Conservation (phyloP, 202 grass and related monocot species). For the Panicum hallii region DNA sequence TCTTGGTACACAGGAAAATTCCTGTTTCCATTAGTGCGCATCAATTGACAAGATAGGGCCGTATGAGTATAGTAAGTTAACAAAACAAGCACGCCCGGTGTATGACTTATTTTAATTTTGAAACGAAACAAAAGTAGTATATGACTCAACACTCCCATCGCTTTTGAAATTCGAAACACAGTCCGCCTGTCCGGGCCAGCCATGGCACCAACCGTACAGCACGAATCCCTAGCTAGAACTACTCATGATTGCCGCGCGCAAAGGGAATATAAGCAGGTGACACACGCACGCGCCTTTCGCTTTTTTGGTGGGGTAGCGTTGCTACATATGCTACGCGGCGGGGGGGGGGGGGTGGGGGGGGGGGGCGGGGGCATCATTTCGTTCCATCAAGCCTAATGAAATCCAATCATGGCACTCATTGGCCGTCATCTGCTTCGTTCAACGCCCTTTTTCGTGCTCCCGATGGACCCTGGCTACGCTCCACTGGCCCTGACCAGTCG, state of each 20-base stretch:
- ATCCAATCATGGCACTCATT: constrained; percentile 29
- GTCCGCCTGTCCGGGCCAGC: background rate
- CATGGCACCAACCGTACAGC: constrained; percentile 23
- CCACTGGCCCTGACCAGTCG: constrained; percentile 10
- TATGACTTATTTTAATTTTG: too few relatives aligned
- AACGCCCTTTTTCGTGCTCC: background rate
- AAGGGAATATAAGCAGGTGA: background rate
- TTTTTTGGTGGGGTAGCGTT: background rate
- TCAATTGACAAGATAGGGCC: too few relatives aligned
- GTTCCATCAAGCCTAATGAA: background rate
- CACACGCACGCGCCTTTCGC: background rate
- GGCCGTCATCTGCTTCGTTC: background rate
- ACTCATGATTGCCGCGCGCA: constrained; percentile 20
- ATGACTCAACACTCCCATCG: too few relatives aligned
- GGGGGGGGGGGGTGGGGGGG: too few relatives aligned
- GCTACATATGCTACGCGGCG: background rate
- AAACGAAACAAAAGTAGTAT: too few relatives aligned
- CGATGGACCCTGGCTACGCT: background rate
- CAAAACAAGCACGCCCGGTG: too few relatives aligned
- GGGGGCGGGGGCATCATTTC: constrained; percentile 9
- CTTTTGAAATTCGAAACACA: too few relatives aligned
- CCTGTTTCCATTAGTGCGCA: too few relatives aligned
- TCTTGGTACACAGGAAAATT: too few relatives aligned
- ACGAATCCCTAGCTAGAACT: background rate
- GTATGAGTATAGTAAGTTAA: too few relatives aligned